These are phyloP conservation scores for Backusella morwellensis DNA, from an alignment of 192 early-diverging fungal genomes.

Conservation along the genomic window DNA sequence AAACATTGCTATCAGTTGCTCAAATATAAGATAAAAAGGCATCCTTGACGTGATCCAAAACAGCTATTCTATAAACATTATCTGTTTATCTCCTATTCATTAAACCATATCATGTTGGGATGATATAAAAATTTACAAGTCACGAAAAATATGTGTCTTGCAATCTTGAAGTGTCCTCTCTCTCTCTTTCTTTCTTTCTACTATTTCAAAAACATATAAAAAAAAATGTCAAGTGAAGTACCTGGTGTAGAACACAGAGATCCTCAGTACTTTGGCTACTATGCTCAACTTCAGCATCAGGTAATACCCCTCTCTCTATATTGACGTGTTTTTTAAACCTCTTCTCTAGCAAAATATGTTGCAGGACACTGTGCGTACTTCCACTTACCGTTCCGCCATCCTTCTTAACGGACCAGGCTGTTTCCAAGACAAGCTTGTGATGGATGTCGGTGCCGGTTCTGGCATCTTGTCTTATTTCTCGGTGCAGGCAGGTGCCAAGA, in stretches of 20 bases:
- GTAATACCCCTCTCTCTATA: slow-evolving; percentile 34
- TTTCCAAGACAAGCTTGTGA: slow-evolving; percentile 80
- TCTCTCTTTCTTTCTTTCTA: background rate
- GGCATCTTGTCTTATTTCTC: slow-evolving; percentile 97
- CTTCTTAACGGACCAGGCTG: slow-evolving; percentile 68
- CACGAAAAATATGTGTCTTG: background rate
- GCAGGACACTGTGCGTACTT: slow-evolving; percentile 93
- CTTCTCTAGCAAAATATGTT: slow-evolving; percentile 91
- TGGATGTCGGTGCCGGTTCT: slow-evolving; percentile 94
- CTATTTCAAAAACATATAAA: background rate
- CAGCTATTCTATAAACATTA: no score
- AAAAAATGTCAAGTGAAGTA: slow-evolving; percentile 31
- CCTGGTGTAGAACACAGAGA: slow-evolving; percentile 56
- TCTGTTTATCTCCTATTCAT: background rate
- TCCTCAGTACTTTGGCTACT: slow-evolving; percentile 79
- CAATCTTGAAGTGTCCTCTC: background rate
- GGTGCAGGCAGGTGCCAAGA: slow-evolving; percentile 87
- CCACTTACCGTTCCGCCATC: slow-evolving; percentile 92
- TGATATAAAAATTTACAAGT: background rate
- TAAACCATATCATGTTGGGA: background rate
- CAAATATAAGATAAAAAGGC: background rate
- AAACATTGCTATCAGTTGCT: background rate
- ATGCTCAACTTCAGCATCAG: slow-evolving; percentile 78
- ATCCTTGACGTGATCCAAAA: background rate
- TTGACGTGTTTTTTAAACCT: background rate